Evolutionary conservation across 2,329 filamentous ascomycete species (phyloP).

Genomic region (Gnomoniopsis sp.): DNA sequence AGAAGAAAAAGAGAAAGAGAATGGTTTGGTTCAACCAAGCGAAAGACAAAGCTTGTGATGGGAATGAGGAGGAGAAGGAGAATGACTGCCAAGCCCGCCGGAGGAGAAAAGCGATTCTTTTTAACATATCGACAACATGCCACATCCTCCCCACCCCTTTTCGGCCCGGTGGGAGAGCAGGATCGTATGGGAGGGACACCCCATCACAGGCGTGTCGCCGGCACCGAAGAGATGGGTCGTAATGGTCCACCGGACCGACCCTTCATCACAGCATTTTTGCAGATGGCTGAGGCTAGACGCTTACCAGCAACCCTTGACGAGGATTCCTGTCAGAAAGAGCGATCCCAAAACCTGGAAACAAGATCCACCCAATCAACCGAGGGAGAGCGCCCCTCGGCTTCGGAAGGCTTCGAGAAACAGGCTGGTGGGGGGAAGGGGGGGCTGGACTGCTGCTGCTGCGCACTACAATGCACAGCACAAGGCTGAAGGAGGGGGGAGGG

Average conservation of each 20-base stretch:
- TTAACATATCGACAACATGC: not conserved
- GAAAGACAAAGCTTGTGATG: slow-evolving; percentile 9
- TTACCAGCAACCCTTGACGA: slow-evolving; percentile 7
- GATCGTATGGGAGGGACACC: not conserved
- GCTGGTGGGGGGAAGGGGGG: not conserved
- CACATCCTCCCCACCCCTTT: not conserved
- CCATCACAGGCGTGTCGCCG: not conserved
- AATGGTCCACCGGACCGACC: slow-evolving; percentile 10
- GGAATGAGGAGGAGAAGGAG: slow-evolving; percentile 1
- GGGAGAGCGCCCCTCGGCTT: no score
- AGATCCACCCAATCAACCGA: not conserved
- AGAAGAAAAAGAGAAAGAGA: slow-evolving; percentile 7
- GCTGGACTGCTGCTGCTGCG: slow-evolving; percentile 3
- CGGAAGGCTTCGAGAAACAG: not conserved
- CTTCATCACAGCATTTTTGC: slow-evolving; percentile 11
- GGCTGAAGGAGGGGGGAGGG: not conserved
- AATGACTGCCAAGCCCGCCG: not conserved
- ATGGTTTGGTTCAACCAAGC: slow-evolving; percentile 18
- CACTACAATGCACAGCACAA: not conserved
- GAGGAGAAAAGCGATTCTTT: not conserved
- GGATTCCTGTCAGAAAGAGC: no score
- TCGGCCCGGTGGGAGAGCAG: not conserved
- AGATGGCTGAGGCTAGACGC: not conserved
- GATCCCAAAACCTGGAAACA: not conserved
- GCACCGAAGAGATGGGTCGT: slow-evolving; percentile 2